Base-by-base conservation (phyloP, 2,329 filamentous ascomycete genomes). In the Fusarium sp. region DNA sequence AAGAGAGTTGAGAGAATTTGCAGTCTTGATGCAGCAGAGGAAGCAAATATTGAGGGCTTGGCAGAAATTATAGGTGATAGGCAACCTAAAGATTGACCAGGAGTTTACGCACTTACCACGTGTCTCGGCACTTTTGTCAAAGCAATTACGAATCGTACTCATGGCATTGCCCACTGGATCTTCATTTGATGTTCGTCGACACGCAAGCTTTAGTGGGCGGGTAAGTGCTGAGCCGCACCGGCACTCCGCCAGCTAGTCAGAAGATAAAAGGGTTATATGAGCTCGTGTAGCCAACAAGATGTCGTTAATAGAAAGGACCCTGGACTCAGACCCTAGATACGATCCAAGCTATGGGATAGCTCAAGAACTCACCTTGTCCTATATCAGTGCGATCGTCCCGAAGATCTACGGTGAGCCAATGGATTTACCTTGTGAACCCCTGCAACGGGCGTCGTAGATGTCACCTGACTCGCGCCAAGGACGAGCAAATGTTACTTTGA, bases 371-470 rank as follows among this genome's bases (percentile, higher is more conserved):
- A 39, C 57, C 58, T 44, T 59, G 58, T 26, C 42, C 36, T 58
- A 43, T 39, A 61, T 58, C 58, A 58, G 45, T 65, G 43, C 22
- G 62, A 66, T 66, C 62, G 44, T 44, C 62, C 39, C 22, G 62
- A 55, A 61, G 62, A 62, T 66, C 62, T 50, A 26, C 55, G 55
- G 47, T 66, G 62, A 66, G 55, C 62, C 61, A 66, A 66, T 66
- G 1, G 34, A 34, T 3, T 7, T 7, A 8, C 40, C 53, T 21
- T 65, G 52, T 24, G 19, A 22, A 39, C 47, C 53, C 62, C 62
- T 31, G 21, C 60, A 42, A 21, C 13, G 19, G 53, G 44, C 22
- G 44, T 39, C 11, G 42, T 22, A 22, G 22, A 21, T 22, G 42
- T 62, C 46, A 46, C 53, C 54, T 65, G 60, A 65, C 62, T 65